These are phyloP conservation scores for Nakazawaea wickerhamii DNA, from an alignment of 805 yeast species.

Conservation along the genomic window DNA sequence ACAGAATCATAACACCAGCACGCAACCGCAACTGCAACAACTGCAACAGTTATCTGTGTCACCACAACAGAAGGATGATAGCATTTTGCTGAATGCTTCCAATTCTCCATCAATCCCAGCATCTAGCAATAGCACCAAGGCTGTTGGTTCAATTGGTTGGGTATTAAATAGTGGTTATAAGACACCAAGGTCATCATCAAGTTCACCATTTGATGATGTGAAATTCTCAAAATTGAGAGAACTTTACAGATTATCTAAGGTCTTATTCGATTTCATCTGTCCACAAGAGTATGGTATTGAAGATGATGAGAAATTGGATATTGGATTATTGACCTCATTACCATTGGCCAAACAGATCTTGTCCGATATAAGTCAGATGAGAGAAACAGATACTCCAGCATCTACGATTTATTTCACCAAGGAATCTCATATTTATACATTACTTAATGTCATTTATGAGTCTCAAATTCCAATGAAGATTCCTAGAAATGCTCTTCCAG, in stretches of 20 bases:
- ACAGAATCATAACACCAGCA: not conserved
- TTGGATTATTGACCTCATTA: constrained; percentile 88
- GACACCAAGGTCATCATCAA: constrained; percentile 22
- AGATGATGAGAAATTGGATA: constrained; percentile 90
- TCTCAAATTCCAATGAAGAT: constrained; percentile 93
- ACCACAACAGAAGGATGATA: constrained; percentile 15
- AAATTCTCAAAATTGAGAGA: constrained; percentile 80
- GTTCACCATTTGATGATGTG: constrained; percentile 67
- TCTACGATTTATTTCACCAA: constrained; percentile 90
- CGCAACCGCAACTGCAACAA: constrained; percentile 1
- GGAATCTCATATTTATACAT: constrained; percentile 93
- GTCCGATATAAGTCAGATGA: constrained; percentile 74
- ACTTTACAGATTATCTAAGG: constrained; percentile 83
- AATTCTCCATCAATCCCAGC: constrained; percentile 17
- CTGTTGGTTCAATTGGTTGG: constrained; percentile 74
- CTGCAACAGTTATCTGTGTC: constrained; percentile 11
- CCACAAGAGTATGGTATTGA: constrained; percentile 99
- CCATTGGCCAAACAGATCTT: constrained; percentile 89
- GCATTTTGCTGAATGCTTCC: constrained; percentile 19
- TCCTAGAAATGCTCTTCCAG: constrained; percentile 93
- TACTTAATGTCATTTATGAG: constrained; percentile 85
- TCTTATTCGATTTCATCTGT: constrained; percentile 92
- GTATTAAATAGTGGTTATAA: constrained; percentile 34
- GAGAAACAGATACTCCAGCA: constrained; percentile 73
- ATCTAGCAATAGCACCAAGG: constrained; percentile 17